phyloP scores from a whole-genome alignment of 2,329 filamentous ascomycete genomes.

The Exutisphaerella laricina region DNA sequence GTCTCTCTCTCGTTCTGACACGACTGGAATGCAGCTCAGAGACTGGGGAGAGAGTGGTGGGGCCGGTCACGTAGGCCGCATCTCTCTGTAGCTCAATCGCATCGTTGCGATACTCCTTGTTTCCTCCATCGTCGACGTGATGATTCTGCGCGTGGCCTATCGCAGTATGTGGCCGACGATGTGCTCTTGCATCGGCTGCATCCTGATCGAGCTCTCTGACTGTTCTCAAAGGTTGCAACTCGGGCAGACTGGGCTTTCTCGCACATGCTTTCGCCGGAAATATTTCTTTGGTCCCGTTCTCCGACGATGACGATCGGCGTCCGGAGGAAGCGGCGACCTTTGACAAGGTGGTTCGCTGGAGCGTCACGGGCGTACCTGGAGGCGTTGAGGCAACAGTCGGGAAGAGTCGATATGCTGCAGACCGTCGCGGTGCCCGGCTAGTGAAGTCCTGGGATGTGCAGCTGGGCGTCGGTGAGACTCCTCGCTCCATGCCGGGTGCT shows the following conservation, averaged over 20 bases:
- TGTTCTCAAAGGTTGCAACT: conserved; percentile 10
- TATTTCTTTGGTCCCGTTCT: conserved; percentile 10
- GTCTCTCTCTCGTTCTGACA: conserved; percentile 4
- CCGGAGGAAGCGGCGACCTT: conserved; percentile 16
- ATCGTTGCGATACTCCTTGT: conserved; percentile 6
- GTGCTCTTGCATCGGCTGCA: not conserved
- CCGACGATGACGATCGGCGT: conserved; percentile 24
- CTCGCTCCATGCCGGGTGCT: conserved; percentile 14
- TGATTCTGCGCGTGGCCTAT: conserved; percentile 9
- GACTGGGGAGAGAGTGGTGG: not conserved
- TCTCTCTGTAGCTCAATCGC: not conserved
- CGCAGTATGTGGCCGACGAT: conserved; percentile 2
- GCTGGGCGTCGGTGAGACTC: conserved; percentile 13
- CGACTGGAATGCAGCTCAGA: not conserved
- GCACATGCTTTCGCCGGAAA: not conserved
- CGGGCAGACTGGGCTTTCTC: conserved; percentile 17
- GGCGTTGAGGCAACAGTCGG: conserved; percentile 27
- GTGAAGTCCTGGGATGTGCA: not conserved
- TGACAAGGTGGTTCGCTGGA: conserved; percentile 13
- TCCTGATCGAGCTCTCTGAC: conserved; percentile 8
- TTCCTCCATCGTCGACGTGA: conserved; percentile 6
- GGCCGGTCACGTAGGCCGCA: not conserved
- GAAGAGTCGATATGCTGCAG: conserved; percentile 25
- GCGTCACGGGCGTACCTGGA: conserved; percentile 21
- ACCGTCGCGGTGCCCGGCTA: conserved; percentile 11